These are phyloP conservation scores for Sophora flavescens DNA, from an alignment of 306 rosid genomes.

Conservation along the genomic window DNA sequence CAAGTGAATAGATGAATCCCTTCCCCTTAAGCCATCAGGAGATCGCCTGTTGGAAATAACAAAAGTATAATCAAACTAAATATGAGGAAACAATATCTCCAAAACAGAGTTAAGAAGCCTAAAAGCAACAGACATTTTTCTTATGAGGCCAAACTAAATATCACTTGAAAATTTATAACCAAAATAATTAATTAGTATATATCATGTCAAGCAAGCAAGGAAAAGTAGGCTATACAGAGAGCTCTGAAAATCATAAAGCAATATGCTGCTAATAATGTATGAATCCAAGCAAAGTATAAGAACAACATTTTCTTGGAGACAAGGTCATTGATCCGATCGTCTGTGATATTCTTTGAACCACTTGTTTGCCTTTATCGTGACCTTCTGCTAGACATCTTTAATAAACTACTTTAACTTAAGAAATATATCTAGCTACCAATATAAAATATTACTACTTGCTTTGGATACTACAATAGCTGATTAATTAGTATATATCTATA, in stretches of 20 bases:
- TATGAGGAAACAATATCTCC: too few relatives aligned
- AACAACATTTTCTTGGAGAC: too few relatives aligned
- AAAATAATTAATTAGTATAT: too few relatives aligned
- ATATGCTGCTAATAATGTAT: not conserved
- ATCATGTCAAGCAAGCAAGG: conserved; percentile 32
- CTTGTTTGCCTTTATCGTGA: conserved; percentile 79
- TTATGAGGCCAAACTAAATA: too few relatives aligned
- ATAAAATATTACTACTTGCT: not conserved
- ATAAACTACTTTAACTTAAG: not conserved
- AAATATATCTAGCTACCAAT: not conserved
- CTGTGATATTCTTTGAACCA: conserved; percentile 77
- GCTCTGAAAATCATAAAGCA: not conserved
- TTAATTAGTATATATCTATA: too few relatives aligned
- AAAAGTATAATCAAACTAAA: too few relatives aligned
- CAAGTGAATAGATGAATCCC: conserved; percentile 76
- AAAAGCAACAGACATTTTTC: too few relatives aligned
- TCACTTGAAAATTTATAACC: too few relatives aligned
- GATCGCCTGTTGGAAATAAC: too few relatives aligned
- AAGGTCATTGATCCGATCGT: conserved; percentile 96
- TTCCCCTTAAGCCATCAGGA: conserved; percentile 55
- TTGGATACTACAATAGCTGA: not conserved
- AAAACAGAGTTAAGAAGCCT: too few relatives aligned
- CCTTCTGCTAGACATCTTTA: conserved; percentile 66
- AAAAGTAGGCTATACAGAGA: not conserved
- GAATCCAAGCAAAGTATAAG: too few relatives aligned